These are phyloP conservation scores for Alternaria sp. DNA, from an alignment of 2,329 filamentous ascomycete species.

Conservation along the genomic window DNA sequence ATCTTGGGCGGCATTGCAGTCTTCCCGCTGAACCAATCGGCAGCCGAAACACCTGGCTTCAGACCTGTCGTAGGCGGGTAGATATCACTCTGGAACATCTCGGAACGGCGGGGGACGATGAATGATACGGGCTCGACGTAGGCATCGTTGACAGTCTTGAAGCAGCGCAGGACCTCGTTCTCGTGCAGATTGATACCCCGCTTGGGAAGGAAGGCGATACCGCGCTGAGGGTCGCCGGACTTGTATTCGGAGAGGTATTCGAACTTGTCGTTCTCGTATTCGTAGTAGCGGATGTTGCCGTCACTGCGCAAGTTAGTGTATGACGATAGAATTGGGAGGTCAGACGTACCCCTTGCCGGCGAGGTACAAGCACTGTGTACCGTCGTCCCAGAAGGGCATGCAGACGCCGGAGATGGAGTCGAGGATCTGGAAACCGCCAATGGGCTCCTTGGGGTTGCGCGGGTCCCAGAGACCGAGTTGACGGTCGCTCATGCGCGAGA, in stretches of 20 bases:
- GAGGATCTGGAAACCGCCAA: constrained; percentile 87
- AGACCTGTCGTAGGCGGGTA: constrained; percentile 84
- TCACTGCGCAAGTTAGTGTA: constrained; percentile 64
- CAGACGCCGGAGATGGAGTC: constrained; percentile 97
- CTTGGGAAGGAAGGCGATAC: constrained; percentile 92
- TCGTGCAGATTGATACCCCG: constrained; percentile 95
- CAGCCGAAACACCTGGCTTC: constrained; percentile 78
- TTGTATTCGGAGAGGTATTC: constrained; percentile 97
- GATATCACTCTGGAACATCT: constrained; percentile 96
- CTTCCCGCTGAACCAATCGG: constrained; percentile 88
- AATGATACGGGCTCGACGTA: constrained; percentile 98
- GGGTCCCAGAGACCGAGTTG: constrained; percentile 97
- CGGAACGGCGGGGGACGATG: constrained; percentile 90
- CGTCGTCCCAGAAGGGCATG: constrained; percentile 99
- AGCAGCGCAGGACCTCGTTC: constrained; percentile 88
- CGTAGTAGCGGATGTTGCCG: constrained; percentile 98
- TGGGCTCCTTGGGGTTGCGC: constrained; percentile 76
- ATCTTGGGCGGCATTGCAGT: constrained; percentile 87
- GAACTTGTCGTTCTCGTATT: constrained; percentile 98
- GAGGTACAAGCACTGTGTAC: constrained; percentile 92
- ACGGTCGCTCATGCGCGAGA: constrained; percentile 97
- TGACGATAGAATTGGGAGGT: neutral
- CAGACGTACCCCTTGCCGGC: constrained; percentile 88
- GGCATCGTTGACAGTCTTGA: constrained; percentile 93
- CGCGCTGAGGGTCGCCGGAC: constrained; percentile 92